These are phyloP conservation scores for Pinus albicaulis DNA, from an alignment of 75 land plant genomes.

Conservation along the genomic window DNA sequence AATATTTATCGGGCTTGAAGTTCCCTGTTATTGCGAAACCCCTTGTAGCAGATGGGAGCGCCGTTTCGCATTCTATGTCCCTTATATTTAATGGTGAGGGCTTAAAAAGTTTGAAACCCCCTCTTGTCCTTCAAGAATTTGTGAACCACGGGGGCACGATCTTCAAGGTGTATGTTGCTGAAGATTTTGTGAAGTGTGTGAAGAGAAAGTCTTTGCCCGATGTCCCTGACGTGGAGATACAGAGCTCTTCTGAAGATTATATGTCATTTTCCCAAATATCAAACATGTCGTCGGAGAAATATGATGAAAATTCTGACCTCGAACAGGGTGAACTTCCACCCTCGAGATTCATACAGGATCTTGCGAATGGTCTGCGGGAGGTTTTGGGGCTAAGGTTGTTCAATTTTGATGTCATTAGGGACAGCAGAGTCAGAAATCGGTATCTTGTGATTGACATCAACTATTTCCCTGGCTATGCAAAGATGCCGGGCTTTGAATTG, in stretches of 20 bases:
- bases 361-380: conserved; percentile 48
- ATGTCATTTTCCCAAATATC: conserved; percentile 57
- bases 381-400: conserved; percentile 41
- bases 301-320: conserved; percentile 14
- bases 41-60: conserved; percentile 51
- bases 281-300: conserved; percentile 24
- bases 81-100: conserved; percentile 42
- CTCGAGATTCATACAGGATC: conserved; percentile 23
- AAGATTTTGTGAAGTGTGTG: conserved; percentile 45
- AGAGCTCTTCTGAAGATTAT: conserved; percentile 18
- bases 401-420: conserved; percentile 64
- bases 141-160: conserved; percentile 60
- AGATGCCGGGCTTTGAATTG: conserved; percentile 54
- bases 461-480: conserved; percentile 73
- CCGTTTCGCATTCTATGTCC: conserved; percentile 46
- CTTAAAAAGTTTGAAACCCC: conserved; percentile 33
- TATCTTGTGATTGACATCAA: conserved; percentile 67
- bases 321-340: conserved; percentile 47
- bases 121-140: conserved; percentile 51
- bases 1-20: conserved; percentile 20
- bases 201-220: conserved; percentile 52
- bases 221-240: conserved; percentile 37
- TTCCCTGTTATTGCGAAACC: conserved; percentile 64
- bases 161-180: conserved; percentile 64
- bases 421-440: conserved; percentile 19